Base-by-base conservation (phyloP, 441 rosid genomes). In the Jatropha podagrica region DNA sequence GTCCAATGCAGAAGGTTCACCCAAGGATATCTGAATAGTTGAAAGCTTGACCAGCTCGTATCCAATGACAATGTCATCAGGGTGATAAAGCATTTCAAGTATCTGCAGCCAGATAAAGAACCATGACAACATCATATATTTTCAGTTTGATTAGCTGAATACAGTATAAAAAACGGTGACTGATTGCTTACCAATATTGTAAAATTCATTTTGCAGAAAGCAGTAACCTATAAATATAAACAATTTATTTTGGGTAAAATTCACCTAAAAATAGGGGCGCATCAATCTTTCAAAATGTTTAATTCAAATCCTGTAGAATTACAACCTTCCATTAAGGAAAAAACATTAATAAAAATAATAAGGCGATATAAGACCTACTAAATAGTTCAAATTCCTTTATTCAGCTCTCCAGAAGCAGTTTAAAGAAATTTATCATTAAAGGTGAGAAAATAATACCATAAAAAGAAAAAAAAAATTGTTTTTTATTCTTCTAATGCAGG, bases 21-120 rank as follows among this genome's bases (percentile, higher is more conserved):
- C 87, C 80, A 79, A 18, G 41, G 87, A 81, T 17, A 85, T 81
- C 79, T 88, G 87, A 80, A 94, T 86, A 63, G 93, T 91, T 54
- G 90, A 79, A 73, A 91, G 92, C 91, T 92, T 91, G 78, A 87
- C 87, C 80, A 91, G 82, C 82, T 94, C 98, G 70, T 90, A 80
- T 83, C 89, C 98, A 76, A 91, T 88, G 65, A 83, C 93, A 44
- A 92, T 87, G 80, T 90, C 94, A 83, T 82, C 80, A 27, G 71
- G 81, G 66, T 82, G 89, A 69, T 92, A 92, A 41, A 94, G 85
- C 80, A 62, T 86, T 82, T 86, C 90, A 72, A 92, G 83, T 78
- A 94, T 91, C 96, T 93, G 89, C 68, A 74, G 79, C 59, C 67
- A 64, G 23, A 59, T 52, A 70, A 55, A 64, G 64, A 77, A 75